Evolutionary conservation across 202 grass and related monocot genomes (phyloP).

Genomic region (Musa balbisiana): DNA sequence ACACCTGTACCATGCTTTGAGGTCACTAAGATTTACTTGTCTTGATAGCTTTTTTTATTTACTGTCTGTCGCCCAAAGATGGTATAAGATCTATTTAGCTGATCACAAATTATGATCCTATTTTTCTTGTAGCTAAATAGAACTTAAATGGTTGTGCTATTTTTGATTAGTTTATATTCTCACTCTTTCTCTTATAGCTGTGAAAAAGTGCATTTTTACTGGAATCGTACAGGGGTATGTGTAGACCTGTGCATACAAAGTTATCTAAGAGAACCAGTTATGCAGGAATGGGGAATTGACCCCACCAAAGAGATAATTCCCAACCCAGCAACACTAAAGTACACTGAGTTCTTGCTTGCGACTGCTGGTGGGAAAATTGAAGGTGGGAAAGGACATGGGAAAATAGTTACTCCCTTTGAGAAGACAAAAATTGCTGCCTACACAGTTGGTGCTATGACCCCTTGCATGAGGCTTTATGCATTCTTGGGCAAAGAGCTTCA

Average conservation of each 20-base stretch:
- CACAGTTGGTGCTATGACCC: slow-evolving; percentile 82
- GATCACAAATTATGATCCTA: not conserved
- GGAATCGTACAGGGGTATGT: not conserved
- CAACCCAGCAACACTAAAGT: slow-evolving; percentile 57
- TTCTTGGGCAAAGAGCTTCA: slow-evolving; percentile 68
- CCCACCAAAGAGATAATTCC: slow-evolving; percentile 62
- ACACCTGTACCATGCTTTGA: not conserved
- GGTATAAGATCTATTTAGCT: not conserved
- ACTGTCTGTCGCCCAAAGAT: not conserved
- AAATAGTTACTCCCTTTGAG: slow-evolving; percentile 97
- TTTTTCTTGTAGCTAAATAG: too few species aligned
- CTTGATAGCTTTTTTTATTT: not conserved
- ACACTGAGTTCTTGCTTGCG: slow-evolving; percentile 83
- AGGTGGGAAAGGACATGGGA: slow-evolving; percentile 70
- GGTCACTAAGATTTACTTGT: not conserved
- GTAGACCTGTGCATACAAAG: slow-evolving; percentile 6
- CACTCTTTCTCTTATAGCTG: not conserved
- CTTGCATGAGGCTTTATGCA: slow-evolving; percentile 97
- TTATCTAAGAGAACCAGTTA: slow-evolving; percentile 27
- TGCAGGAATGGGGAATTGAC: slow-evolving; percentile 93
- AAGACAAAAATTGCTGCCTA: slow-evolving; percentile 99
- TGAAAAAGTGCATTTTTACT: not conserved
- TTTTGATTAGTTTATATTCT: not conserved
- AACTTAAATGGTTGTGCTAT: not conserved
- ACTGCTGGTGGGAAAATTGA: slow-evolving; percentile 80